Evolutionary conservation across 352 stramenopile genomes (phyloP).

Genomic region (Phytopythium montanum): DNA sequence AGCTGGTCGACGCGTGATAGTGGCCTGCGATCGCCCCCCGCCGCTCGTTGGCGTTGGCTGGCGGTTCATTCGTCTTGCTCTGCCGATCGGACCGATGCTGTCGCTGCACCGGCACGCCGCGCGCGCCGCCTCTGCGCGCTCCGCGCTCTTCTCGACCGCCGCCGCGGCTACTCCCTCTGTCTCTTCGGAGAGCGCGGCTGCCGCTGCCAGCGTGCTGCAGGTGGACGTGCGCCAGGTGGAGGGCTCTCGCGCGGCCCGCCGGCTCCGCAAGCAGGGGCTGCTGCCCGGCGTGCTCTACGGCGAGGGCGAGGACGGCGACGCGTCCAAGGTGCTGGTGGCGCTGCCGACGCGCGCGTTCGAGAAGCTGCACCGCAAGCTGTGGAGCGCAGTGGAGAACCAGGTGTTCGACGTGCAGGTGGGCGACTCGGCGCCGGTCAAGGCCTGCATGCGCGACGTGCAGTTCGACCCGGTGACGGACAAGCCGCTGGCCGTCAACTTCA

Average conservation of each 20-base stretch:
- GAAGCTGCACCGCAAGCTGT: conserved; percentile 81
- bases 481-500: conserved; percentile 88
- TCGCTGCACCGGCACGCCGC: conserved; percentile 39
- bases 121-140: conserved; percentile 31
- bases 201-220: conserved; percentile 35
- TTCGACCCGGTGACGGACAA: conserved; percentile 82
- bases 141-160: conserved; percentile 45
- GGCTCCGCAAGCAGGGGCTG: conserved; percentile 76
- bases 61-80: conserved; percentile 1
- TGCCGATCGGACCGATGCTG: conserved; percentile 29
- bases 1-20: not conserved
- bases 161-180: conserved; percentile 22
- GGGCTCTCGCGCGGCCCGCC: conserved; percentile 71
- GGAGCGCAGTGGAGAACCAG: conserved; percentile 85
- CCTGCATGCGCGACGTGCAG: conserved; percentile 85
- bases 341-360: conserved; percentile 75
- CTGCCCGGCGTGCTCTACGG: conserved; percentile 84
- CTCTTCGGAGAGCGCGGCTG: conserved; percentile 9
- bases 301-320: conserved; percentile 60
- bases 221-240: conserved; percentile 60
- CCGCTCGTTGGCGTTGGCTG: conserved; percentile 9
- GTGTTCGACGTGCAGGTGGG: conserved; percentile 81
- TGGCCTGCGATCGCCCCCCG: not conserved
- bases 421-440: conserved; percentile 62
- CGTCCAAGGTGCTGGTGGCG: conserved; percentile 72